Conservation (phyloP, 2,329 filamentous ascomycete species). For the Ustilaginoidea virens region DNA sequence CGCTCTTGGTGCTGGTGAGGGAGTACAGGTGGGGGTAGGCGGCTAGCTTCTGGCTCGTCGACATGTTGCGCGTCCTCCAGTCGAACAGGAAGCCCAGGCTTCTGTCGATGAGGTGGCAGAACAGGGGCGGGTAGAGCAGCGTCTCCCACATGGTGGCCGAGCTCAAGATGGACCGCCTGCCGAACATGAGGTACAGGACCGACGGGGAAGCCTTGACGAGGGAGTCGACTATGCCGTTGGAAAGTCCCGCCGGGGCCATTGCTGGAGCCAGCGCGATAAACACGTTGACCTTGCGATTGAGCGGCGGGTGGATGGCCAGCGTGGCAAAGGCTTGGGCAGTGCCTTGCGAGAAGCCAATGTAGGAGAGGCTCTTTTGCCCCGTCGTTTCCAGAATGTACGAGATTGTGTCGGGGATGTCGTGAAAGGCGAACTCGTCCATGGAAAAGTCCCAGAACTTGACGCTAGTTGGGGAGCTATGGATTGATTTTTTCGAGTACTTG, state of each 20-base stretch:
- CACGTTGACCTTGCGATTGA: slow-evolving; percentile 88
- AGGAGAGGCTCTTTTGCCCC: slow-evolving; percentile 69
- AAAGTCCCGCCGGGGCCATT: slow-evolving; percentile 86
- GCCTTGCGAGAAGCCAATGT: slow-evolving; percentile 94
- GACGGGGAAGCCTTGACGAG: slow-evolving; percentile 88
- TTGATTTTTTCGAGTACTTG: slow-evolving; percentile 96
- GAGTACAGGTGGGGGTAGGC: slow-evolving; percentile 94
- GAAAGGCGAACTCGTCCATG: slow-evolving; percentile 94
- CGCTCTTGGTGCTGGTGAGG: slow-evolving; percentile 89
- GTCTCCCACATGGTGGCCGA: slow-evolving; percentile 97
- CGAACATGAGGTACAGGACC: slow-evolving; percentile 84
- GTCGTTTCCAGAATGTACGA: slow-evolving; percentile 80
- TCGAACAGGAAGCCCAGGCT: slow-evolving; percentile 73
- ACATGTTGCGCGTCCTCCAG: slow-evolving; percentile 78
- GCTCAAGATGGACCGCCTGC: slow-evolving; percentile 76
- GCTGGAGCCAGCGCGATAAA: slow-evolving; percentile 93
- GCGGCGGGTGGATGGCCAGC: slow-evolving; percentile 75
- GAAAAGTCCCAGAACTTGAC: slow-evolving; percentile 90
- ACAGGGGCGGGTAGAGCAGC: slow-evolving; percentile 86
- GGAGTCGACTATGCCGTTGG: slow-evolving; percentile 80
- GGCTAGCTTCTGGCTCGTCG: slow-evolving; percentile 75
- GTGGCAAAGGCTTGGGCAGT: slow-evolving; percentile 94
- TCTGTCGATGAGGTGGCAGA: slow-evolving; percentile 73
- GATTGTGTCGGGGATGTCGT: slow-evolving; percentile 93
- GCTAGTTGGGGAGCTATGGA: slow-evolving; percentile 58